These are phyloP conservation scores for Trametes cinnabarina DNA, from an alignment of 768 basidiomycete genomes.

Conservation along the genomic window DNA sequence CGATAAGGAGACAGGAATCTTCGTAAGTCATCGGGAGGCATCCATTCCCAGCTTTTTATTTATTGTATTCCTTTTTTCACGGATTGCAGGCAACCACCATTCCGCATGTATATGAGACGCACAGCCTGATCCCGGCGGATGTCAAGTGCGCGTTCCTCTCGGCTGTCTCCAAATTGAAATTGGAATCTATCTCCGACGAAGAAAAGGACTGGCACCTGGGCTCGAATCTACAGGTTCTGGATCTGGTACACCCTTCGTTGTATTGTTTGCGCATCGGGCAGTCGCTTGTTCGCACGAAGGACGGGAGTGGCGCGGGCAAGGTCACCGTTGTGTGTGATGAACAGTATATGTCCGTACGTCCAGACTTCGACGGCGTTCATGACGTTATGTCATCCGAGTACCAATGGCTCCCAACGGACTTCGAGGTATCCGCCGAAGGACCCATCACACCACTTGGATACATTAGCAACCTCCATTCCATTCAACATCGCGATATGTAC, in stretches of 20 bases:
- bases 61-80: too few species aligned
- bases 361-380: too few species aligned
- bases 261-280: constrained; percentile 25
- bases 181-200: constrained; percentile 37
- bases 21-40: background rate
- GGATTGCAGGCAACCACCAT: background rate
- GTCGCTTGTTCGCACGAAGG: too few species aligned
- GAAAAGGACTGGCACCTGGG: constrained; percentile 47
- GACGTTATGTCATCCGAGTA: background rate
- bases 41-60: background rate
- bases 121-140: background rate
- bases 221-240: constrained; percentile 37
- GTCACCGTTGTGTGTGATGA: too few species aligned
- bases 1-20: constrained; percentile 10
- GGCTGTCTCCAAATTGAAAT: constrained; percentile 25
- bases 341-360: too few species aligned
- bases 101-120: background rate
- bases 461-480: constrained; percentile 33
- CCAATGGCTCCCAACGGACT: constrained; percentile 33
- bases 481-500: constrained; percentile 17
- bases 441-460: constrained; percentile 21
- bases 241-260: constrained; percentile 30
- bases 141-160: background rate
- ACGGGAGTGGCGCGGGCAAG: too few species aligned
- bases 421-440: constrained; percentile 23